phyloP scores from a whole-genome alignment of 1,284 basidiomycete genomes.

The Meira miltonrushii region DNA sequence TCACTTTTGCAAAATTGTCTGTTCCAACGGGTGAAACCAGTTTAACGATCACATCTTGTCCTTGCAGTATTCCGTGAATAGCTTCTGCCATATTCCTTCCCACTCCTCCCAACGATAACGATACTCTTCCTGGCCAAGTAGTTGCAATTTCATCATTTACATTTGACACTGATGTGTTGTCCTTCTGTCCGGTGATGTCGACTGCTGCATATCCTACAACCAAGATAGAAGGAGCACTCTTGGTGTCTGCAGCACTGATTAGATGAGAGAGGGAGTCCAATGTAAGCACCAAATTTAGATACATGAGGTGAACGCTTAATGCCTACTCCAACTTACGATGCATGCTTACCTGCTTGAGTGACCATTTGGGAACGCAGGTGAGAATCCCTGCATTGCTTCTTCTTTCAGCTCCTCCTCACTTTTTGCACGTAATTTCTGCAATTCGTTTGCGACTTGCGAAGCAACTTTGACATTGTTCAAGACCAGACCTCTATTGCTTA shows the following conservation, averaged over 20 bases:
- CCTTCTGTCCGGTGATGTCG: slow-evolving; percentile 37
- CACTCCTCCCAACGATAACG: slow-evolving; percentile 78
- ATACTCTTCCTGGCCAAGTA: slow-evolving; percentile 73
- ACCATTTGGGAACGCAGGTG: background rate
- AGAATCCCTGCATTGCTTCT: background rate
- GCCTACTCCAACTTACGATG: no score
- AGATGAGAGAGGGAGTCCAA: background rate
- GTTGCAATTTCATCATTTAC: slow-evolving; percentile 47
- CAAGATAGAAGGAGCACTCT: slow-evolving; percentile 15
- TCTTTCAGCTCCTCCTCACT: slow-evolving; percentile 20
- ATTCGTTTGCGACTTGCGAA: slow-evolving; percentile 73
- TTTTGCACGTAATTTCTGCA: slow-evolving; percentile 61
- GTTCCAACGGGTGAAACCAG: slow-evolving; percentile 55
- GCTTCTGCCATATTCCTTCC: slow-evolving; percentile 90
- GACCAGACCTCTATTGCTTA: slow-evolving; percentile 76
- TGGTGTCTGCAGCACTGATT: background rate
- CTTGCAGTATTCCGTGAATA: slow-evolving; percentile 61
- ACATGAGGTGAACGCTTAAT: background rate
- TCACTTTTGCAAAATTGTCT: slow-evolving; percentile 54
- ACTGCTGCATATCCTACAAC: slow-evolving; percentile 45
- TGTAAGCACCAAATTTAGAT: background rate
- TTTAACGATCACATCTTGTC: slow-evolving; percentile 14
- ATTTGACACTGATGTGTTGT: background rate
- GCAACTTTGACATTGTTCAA: slow-evolving; percentile 87
- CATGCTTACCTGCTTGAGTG: background rate